These are phyloP conservation scores for Aspergillus incahuasiensis DNA, from an alignment of 495 filamentous ascomycete species.

Conservation along the genomic window DNA sequence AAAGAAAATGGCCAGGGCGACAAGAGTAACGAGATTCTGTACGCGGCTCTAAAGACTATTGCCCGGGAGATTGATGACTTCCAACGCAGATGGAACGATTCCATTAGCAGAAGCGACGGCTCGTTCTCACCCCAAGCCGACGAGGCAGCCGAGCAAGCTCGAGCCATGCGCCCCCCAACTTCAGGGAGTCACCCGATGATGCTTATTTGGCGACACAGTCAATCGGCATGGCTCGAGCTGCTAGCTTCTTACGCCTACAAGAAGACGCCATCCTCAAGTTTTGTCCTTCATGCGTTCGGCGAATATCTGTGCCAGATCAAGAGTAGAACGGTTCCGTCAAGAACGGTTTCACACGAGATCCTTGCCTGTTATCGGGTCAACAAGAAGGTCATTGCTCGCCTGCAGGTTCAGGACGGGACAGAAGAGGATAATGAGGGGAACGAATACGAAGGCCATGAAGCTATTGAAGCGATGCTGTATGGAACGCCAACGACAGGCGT, in stretches of 20 bases:
- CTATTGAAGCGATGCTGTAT: slow-evolving; percentile 29
- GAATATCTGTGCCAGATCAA: slow-evolving; percentile 62
- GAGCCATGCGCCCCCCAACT: slow-evolving; percentile 19
- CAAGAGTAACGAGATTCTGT: slow-evolving; percentile 20
- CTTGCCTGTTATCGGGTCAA: slow-evolving; percentile 31
- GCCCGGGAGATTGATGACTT: slow-evolving; percentile 11
- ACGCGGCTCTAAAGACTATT: slow-evolving; percentile 20
- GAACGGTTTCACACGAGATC: slow-evolving; percentile 26
- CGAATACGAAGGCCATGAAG: slow-evolving; percentile 32
- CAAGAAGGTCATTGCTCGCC: slow-evolving; percentile 27
- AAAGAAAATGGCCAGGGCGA: background rate
- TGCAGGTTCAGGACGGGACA: slow-evolving; percentile 18
- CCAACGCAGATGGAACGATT: slow-evolving; percentile 18
- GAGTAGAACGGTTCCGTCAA: slow-evolving; percentile 29
- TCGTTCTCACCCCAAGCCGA: slow-evolving; percentile 23
- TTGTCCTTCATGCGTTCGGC: slow-evolving; percentile 63
- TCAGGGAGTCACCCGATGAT: slow-evolving; percentile 38
- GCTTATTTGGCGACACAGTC: slow-evolving; percentile 40
- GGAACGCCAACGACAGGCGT: slow-evolving; percentile 6
- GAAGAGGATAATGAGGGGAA: slow-evolving; percentile 15
- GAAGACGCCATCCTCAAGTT: slow-evolving; percentile 32
- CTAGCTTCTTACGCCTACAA: slow-evolving; percentile 61
- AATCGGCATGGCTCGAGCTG: slow-evolving; percentile 39
- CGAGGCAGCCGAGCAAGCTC: slow-evolving; percentile 20
- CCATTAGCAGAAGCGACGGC: background rate